Base-by-base conservation (phyloP, 2,329 filamentous ascomycete genomes). In the Colletotrichum sp. region DNA sequence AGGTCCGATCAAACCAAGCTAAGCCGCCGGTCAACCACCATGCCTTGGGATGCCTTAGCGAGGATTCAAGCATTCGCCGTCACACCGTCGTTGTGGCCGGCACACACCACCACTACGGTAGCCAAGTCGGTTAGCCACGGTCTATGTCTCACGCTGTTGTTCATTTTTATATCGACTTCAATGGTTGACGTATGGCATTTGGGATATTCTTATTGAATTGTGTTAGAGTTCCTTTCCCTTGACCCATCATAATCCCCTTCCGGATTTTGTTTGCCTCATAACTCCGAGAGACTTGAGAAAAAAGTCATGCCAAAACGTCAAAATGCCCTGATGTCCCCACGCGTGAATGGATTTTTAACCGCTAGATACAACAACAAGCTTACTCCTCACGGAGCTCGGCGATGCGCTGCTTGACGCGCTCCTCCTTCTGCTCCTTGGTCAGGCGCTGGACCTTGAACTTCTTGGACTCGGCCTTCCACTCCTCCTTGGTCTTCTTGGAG, bases 391-490 rank as follows among this genome's bases (percentile, higher is more conserved):
- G 91, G 83, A 98, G 91, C 89, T 94, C 91, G 85, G 94, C 93
- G 90, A 99, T 99, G 92, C 94, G 97, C 86, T 93, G 92, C 93
- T 97, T 92, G 88, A 99, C 92, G 81, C 93, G 92, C 88, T 93
- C 90, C 86, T 94, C 89, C 90, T 93, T 95, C 94, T 98, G 89
- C 71, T 91, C 96, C 91, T 93, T 94, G 87, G 91, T 93, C 81
- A 96, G 91, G 93, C 98, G 98, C 83, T 83, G 82, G 82, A 88
- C 88, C 87, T 89, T 92, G 94, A 92, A 95, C 93, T 98, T 98
- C 91, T 95, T 92, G 86, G 94, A 96, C 92, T 98, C 96, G 80
- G 91, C 91, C 94, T 98, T 98, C 94, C 95, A 97, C 90, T 98
- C 92, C 79, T 96, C 96, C 94, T 98, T 98, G 91, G 88, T 91